These are phyloP conservation scores for Magnolia officinalis DNA, from an alignment of 164 flowering plant species.

Conservation along the genomic window DNA sequence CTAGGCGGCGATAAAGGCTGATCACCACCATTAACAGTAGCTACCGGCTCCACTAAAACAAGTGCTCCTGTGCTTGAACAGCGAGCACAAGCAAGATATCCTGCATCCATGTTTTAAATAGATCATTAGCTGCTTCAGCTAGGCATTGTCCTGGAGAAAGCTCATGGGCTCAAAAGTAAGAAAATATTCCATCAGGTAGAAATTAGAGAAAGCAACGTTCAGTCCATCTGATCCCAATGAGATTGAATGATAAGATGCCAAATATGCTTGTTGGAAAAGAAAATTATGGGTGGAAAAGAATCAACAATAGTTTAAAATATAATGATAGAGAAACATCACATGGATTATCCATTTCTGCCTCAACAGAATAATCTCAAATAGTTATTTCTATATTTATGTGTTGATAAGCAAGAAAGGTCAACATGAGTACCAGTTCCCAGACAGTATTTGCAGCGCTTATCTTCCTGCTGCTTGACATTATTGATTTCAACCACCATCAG, in stretches of 20 bases:
- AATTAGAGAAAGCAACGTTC: not conserved
- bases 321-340: not conserved
- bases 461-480: conserved; percentile 95
- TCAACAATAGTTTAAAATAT: not conserved
- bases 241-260: too few relatives aligned
- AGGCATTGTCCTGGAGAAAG: not conserved
- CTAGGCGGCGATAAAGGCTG: conserved; percentile 67
- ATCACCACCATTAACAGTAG: conserved; percentile 49
- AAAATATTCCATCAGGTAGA: too few relatives aligned
- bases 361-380: not conserved
- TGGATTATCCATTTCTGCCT: not conserved
- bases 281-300: too few relatives aligned
- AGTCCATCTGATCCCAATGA: too few relatives aligned
- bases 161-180: not conserved
- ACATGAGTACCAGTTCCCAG: conserved; percentile 78
- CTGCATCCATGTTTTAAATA: conserved; percentile 34
- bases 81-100: conserved; percentile 97
- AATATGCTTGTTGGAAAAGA: not conserved
- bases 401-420: not conserved
- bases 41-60: conserved; percentile 67
- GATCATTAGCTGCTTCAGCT: too few relatives aligned
- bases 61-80: conserved; percentile 81
- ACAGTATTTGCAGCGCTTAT: conserved; percentile 94
- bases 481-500: conserved; percentile 96
- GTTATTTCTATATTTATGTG: not conserved